These are phyloP conservation scores for Fusarium cicatricum DNA, from an alignment of 2,329 filamentous ascomycete genomes.

Conservation along the genomic window DNA sequence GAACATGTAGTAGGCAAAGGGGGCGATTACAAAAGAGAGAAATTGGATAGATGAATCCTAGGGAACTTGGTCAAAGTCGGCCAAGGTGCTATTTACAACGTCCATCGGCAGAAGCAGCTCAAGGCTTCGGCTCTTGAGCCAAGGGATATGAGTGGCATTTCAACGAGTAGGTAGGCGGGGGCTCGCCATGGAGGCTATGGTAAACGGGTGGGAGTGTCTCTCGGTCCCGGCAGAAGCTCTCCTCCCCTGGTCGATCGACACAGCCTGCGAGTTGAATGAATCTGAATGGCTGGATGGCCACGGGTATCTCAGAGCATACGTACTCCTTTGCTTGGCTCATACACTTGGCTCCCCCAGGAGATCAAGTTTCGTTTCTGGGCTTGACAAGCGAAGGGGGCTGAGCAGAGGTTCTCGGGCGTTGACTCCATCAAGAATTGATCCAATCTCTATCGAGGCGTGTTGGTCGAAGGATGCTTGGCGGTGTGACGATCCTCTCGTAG, in stretches of 20 bases:
- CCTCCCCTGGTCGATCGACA: background rate
- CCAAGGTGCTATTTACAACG: background rate
- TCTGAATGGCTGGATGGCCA: background rate
- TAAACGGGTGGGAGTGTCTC: background rate
- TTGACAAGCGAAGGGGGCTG: slow-evolving; percentile 2
- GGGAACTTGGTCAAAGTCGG: background rate
- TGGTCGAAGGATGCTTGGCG: background rate
- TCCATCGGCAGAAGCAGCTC: background rate
- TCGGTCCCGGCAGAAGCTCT: background rate
- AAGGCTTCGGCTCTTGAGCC: background rate
- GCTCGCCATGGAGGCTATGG: background rate
- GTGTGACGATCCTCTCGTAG: slow-evolving; percentile 6
- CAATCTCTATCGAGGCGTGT: background rate
- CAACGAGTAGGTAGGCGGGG: background rate
- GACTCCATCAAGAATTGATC: background rate
- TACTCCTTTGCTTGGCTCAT: slow-evolving; percentile 10
- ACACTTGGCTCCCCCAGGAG: background rate
- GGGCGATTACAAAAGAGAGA: background rate
- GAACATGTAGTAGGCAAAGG: too few relatives aligned
- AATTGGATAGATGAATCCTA: background rate
- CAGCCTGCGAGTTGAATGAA: background rate
- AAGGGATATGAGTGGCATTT: slow-evolving; percentile 4
- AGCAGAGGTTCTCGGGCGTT: background rate
- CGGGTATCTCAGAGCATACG: slow-evolving; percentile 2
- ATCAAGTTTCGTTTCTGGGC: background rate